phyloP scores from a whole-genome alignment of 768 basidiomycete genomes.

The Mrakia blollopis region DNA sequence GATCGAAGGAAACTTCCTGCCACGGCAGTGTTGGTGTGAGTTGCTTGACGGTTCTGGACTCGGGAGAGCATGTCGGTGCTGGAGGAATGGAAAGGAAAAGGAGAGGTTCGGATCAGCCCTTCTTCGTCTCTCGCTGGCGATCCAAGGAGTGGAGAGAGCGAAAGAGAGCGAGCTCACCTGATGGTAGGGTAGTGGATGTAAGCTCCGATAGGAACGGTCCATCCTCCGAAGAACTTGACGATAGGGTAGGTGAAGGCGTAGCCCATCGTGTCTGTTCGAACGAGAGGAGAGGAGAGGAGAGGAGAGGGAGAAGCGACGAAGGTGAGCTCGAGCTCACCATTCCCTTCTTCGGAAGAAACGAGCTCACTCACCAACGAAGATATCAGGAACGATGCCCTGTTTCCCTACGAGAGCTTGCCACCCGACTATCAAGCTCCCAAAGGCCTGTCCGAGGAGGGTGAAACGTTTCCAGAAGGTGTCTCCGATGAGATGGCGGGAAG shows the following conservation, averaged over 20 bases:
- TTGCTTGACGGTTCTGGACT: constrained; percentile 56
- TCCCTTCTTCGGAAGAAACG: constrained; percentile 1
- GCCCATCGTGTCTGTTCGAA: constrained; percentile 82
- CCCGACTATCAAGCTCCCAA: constrained; percentile 77
- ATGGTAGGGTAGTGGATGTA: constrained; percentile 98
- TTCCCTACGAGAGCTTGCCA: constrained; percentile 65
- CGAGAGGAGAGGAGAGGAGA: not conserved
- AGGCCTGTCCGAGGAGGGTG: constrained; percentile 83
- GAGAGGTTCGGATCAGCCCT: not conserved
- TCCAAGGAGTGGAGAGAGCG: not conserved
- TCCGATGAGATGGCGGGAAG: constrained; percentile 65
- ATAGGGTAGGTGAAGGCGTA: constrained; percentile 89
- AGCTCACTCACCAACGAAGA: constrained; percentile 69
- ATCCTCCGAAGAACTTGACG: constrained; percentile 56
- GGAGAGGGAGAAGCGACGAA: not conserved
- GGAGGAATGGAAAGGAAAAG: not conserved
- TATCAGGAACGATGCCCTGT: constrained; percentile 68
- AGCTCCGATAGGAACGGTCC: constrained; percentile 66
- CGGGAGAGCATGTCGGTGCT: constrained; percentile 88
- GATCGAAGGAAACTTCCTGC: constrained; percentile 57
- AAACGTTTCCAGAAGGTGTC: constrained; percentile 81
- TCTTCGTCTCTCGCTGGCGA: not conserved
- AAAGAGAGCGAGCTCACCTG: constrained; percentile 26
- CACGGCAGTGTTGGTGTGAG: constrained; percentile 62
- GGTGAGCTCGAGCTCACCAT: constrained; percentile 1